These are phyloP conservation scores for Neonectria sp. DNA, from an alignment of 2,329 filamentous ascomycete genomes.

Conservation along the genomic window DNA sequence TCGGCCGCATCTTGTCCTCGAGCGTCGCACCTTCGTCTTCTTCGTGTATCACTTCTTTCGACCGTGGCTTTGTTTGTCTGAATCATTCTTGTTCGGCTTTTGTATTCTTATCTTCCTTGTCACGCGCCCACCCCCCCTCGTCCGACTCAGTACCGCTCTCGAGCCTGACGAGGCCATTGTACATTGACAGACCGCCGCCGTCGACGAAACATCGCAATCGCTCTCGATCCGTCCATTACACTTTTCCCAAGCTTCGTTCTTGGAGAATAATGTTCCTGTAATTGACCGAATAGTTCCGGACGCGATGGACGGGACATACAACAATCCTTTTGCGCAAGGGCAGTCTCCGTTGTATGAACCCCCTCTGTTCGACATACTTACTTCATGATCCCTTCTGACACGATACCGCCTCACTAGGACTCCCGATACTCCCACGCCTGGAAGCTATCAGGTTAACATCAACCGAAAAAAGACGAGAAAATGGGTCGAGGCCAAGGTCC, in stretches of 20 bases:
- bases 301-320: constrained; percentile 51
- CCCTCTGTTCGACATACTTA: constrained; percentile 1
- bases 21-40: constrained; percentile 21
- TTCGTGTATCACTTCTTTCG: constrained; percentile 31
- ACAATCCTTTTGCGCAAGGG: constrained; percentile 47
- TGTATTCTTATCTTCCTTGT: constrained; percentile 28
- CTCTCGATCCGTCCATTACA: constrained; percentile 19
- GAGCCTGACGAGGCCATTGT: constrained; percentile 31
- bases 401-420: constrained; percentile 39
- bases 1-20: constrained; percentile 18
- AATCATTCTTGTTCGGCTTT: constrained; percentile 25
- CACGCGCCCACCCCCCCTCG: constrained; percentile 19
- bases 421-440: constrained; percentile 51
- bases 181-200: constrained; percentile 21
- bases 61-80: constrained; percentile 14
- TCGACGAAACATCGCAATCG: constrained; percentile 24
- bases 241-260: constrained; percentile 13
- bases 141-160: constrained; percentile 26
- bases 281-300: constrained; percentile 28
- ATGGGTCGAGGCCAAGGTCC: constrained; percentile 92
- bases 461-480: constrained; percentile 92
- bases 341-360: constrained; percentile 48
- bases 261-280: constrained; percentile 45
- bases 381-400: constrained; percentile 31
- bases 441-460: constrained; percentile 84